Conservation (phyloP, 139 green algal genomes). For the Chlamydomonas schloesseri region DNA sequence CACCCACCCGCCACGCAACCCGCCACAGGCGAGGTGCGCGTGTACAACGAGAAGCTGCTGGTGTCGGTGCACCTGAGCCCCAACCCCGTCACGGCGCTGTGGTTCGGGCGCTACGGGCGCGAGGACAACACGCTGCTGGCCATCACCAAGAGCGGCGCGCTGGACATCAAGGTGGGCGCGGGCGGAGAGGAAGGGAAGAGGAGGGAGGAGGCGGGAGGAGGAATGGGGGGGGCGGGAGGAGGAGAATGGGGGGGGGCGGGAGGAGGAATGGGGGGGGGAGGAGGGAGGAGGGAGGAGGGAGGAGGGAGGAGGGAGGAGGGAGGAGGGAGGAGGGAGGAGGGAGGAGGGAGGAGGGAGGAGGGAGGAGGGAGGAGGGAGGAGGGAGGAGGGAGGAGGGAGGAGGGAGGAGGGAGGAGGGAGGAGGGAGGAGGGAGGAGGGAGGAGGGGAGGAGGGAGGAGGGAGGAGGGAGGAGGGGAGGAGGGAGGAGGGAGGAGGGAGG, state of each 20-base stretch:
- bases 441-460: too few relatives aligned
- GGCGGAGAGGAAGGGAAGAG: not conserved
- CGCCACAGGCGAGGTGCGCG: slow-evolving; percentile 67
- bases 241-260: not conserved
- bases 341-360: too few relatives aligned
- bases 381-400: too few relatives aligned
- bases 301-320: too few relatives aligned
- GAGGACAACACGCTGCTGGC: slow-evolving; percentile 82
- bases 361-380: too few relatives aligned
- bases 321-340: too few relatives aligned
- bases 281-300: not conserved
- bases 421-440: too few relatives aligned
- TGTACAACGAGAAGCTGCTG: slow-evolving; percentile 80
- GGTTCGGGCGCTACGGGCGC: slow-evolving; percentile 74
- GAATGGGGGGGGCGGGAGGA: not conserved
- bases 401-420: too few relatives aligned
- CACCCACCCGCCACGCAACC: not conserved
- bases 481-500: too few relatives aligned
- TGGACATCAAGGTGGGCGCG: slow-evolving; percentile 76
- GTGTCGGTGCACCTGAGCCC: slow-evolving; percentile 55
- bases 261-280: not conserved
- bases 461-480: too few relatives aligned
- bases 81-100: slow-evolving; percentile 65
- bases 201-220: not conserved
- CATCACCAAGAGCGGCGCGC: slow-evolving; percentile 59